Evolutionary conservation across 2,329 filamentous ascomycete species (phyloP).

Genomic region (Fonsecaea pugnacius): DNA sequence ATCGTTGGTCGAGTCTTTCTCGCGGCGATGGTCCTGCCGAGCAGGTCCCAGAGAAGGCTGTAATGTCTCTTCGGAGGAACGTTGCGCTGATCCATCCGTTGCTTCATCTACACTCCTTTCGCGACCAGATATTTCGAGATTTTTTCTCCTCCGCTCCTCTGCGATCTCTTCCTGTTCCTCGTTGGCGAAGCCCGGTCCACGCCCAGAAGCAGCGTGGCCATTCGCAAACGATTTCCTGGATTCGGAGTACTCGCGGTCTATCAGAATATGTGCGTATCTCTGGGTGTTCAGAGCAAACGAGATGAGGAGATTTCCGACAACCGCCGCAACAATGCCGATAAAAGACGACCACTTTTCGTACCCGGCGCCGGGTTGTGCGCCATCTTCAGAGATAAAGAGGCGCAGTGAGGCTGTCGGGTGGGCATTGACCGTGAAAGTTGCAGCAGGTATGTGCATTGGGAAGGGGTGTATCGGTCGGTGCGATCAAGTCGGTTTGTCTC

Average conservation of each 20-base stretch:
- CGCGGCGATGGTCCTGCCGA: conserved; percentile 13
- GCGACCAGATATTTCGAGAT: conserved; percentile 16
- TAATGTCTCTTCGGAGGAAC: conserved; percentile 4
- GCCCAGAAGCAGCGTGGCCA: conserved; percentile 1
- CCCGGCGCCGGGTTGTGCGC: conserved; percentile 18
- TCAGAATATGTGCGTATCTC: conserved; percentile 86
- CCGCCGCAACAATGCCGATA: conserved; percentile 92
- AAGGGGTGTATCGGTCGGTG: not conserved
- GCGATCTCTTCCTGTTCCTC: conserved; percentile 31
- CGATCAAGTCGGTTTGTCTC: not conserved
- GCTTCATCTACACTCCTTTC: conserved; percentile 19
- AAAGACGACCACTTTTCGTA: conserved; percentile 74
- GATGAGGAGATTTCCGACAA: conserved; percentile 90
- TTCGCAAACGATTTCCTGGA: conserved; percentile 39
- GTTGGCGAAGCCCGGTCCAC: conserved; percentile 28
- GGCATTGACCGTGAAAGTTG: conserved; percentile 8
- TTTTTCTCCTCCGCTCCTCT: conserved; percentile 28
- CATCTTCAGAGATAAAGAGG: not conserved
- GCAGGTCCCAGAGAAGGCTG: conserved; percentile 6
- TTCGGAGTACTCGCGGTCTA: conserved; percentile 71
- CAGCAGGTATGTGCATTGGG: conserved; percentile 21
- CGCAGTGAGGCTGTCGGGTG: conserved; percentile 1
- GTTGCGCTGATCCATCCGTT: conserved; percentile 29
- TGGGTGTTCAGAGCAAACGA: conserved; percentile 96
- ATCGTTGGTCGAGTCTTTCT: conserved; percentile 44